Percentiles rank a stretch among this genome's conserved stretches.
Conservation (phyloP, 2,329 filamentous ascomycete genomes). For the Ceratocystis variospora region DNA sequence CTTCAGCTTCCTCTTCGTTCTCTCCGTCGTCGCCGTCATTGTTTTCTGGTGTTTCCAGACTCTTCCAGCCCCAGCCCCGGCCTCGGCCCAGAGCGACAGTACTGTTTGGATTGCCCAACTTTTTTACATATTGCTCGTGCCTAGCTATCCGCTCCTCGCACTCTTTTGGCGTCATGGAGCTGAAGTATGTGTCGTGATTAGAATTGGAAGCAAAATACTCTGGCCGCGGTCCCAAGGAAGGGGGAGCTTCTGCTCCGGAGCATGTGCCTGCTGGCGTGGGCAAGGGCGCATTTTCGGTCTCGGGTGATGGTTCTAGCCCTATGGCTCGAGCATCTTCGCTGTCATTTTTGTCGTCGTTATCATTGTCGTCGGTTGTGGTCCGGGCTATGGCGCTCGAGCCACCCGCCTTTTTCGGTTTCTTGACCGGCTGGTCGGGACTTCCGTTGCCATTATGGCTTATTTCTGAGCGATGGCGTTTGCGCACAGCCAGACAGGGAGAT, state of each 20-base stretch:
- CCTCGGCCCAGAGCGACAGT: constrained; percentile 51
- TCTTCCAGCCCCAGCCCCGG: constrained; percentile 41
- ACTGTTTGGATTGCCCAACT: constrained; percentile 75
- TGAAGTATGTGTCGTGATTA: constrained; percentile 14
- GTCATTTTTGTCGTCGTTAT: constrained; percentile 7
- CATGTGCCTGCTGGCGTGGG: neutral
- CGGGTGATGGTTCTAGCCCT: neutral
- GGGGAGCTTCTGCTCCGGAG: neutral
- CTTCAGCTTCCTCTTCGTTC: constrained; percentile 42
- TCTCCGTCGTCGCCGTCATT: constrained; percentile 39
- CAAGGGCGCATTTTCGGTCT: neutral
- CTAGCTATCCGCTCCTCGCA: constrained; percentile 47
- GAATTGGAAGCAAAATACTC: constrained; percentile 12
- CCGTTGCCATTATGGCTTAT: constrained; percentile 9
- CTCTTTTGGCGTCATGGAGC: constrained; percentile 33
- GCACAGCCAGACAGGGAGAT: constrained; percentile 24
- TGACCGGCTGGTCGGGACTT: constrained; percentile 20
- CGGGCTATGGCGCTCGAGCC: neutral
- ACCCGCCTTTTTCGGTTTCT: constrained; percentile 13
- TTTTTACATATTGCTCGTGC: constrained; percentile 77
- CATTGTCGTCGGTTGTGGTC: neutral
- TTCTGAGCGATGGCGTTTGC: constrained; percentile 21
- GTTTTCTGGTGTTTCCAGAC: constrained; percentile 38
- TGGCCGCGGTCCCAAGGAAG: neutral
- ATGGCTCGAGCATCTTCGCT: neutral